Percentiles rank a stretch among this genome's conserved stretches.
Evolutionary conservation across 345 rosid genomes (phyloP).

Genomic region (Tarenaya hassleriana): DNA sequence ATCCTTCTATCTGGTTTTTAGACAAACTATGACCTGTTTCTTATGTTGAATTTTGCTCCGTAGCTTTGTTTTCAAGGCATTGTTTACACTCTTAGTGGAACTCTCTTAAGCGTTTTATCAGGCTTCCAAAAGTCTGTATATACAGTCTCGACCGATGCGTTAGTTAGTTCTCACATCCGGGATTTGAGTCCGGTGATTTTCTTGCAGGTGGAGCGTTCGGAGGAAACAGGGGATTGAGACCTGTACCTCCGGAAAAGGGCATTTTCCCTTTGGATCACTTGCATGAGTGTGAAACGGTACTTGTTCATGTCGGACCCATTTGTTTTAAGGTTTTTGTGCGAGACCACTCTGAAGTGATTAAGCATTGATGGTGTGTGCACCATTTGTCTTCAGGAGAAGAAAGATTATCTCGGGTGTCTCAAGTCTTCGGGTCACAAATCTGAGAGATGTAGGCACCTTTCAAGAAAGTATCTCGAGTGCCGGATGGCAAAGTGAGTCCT

Average conservation of each 20-base stretch:
- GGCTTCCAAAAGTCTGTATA: no score
- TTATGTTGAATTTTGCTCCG: no score
- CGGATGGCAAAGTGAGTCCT: conserved; percentile 84
- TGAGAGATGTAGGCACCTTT: conserved; percentile 63
- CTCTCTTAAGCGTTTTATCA: no score
- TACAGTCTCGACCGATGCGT: neutral
- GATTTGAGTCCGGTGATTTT: neutral
- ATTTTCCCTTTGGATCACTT: conserved; percentile 86
- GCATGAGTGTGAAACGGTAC: conserved; percentile 80
- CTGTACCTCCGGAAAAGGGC: conserved; percentile 94
- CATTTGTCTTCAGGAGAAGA: conserved; percentile 65
- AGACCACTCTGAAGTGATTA: neutral
- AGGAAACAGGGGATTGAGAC: conserved; percentile 80
- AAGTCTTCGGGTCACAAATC: conserved; percentile 71
- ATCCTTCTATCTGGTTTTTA: no score
- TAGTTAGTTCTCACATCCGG: neutral
- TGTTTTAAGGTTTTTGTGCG: neutral
- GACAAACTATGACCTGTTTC: no score
- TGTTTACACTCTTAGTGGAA: no score
- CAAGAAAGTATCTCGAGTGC: conserved; percentile 77
- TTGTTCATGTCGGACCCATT: neutral
- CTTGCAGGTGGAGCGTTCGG: conserved; percentile 90
- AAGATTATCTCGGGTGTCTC: conserved; percentile 78
- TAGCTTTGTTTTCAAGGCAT: no score
- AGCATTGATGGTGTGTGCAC: neutral